These are phyloP conservation scores for Emergomyces africanus DNA, from an alignment of 2,329 filamentous ascomycete genomes.

Conservation along the genomic window DNA sequence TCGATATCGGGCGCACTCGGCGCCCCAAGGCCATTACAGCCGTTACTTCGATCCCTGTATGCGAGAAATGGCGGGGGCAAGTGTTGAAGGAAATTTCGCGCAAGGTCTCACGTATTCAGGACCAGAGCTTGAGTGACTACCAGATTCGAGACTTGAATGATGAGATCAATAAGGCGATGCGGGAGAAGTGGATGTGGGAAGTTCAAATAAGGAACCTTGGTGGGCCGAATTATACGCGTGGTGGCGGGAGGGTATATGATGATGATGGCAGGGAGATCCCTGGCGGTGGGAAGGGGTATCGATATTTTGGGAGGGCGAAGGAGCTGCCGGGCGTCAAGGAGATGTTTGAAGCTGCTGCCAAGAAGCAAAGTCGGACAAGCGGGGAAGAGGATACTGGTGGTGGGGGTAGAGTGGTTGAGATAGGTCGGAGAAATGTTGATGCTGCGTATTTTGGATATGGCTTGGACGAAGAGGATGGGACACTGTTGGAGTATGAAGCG, in stretches of 20 bases:
- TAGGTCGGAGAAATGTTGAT: slow-evolving; percentile 58
- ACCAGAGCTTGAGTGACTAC: slow-evolving; percentile 80
- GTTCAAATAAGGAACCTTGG: slow-evolving; percentile 88
- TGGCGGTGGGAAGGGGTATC: slow-evolving; percentile 73
- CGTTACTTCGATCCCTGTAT: slow-evolving; percentile 68
- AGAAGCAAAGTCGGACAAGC: slow-evolving; percentile 51
- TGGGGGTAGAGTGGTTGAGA: slow-evolving; percentile 25
- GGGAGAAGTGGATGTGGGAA: slow-evolving; percentile 99
- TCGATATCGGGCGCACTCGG: slow-evolving; percentile 79
- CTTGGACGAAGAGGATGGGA: slow-evolving; percentile 78
- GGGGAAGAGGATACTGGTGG: slow-evolving; percentile 50
- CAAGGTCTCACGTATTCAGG: slow-evolving; percentile 94
- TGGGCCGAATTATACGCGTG: slow-evolving; percentile 93
- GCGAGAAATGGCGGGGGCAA: slow-evolving; percentile 97
- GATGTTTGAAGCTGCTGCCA: slow-evolving; percentile 69
- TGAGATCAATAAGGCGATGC: slow-evolving; percentile 98
- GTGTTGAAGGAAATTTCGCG: slow-evolving; percentile 94
- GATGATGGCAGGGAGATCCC: slow-evolving; percentile 59
- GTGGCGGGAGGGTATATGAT: slow-evolving; percentile 56
- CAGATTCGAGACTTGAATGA: slow-evolving; percentile 97
- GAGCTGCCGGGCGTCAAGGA: slow-evolving; percentile 95
- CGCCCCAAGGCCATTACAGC: slow-evolving; percentile 86
- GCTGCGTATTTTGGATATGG: slow-evolving; percentile 95
- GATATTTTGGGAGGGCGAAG: slow-evolving; percentile 81
- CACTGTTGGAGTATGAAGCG: slow-evolving; percentile 65